Base-by-base conservation (phyloP, 805 yeast species). In the Candida tallmaniae region DNA sequence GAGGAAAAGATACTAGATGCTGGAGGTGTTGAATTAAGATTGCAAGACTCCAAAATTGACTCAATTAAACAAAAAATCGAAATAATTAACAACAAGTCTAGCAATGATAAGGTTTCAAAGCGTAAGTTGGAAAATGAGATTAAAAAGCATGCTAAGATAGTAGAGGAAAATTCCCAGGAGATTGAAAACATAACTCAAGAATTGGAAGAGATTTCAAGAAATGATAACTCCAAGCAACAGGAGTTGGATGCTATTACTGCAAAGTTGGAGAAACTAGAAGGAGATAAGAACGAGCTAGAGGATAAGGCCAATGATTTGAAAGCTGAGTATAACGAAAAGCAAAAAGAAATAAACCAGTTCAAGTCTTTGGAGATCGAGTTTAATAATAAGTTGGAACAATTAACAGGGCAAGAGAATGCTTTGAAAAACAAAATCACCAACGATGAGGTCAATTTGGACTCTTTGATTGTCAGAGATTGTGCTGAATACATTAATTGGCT, bases 21-120 rank as follows among this genome's bases (percentile, higher is more conserved):
- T 35, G 99, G 99, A 35, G 99, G 99, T 40, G 80, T 84, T 6
- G 78, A 78, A 41, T 66, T 93, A 43, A 77, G 85, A 37, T 56
- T 83, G 40, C 96, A 88, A 48, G 82, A 78, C 41, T 75, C 94
- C 1, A 83, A 78, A 50, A 96, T 93, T 6, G 88, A 79, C 47
- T 82, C 94, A 2, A 65, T 83, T 22, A 65, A 68, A 27, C 84
- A 83, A 46, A 74, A 76, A 48, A 72, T 83, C 19, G 84, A 79
- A 34, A 73, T 81, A 13, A 54, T 78, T 10, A 64, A 60, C 23
- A 74, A 75, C 28, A 78, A 76, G 46, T 67, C 78, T 10, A 68
- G 80, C 4, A 73, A 71, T 20, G 84, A 77, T 37, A 73, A 68
- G 36, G 57, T 79, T 37, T 62, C 76, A 21, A 54, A 73, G 24